Evolutionary conservation across 2,329 filamentous ascomycete species (phyloP).

Genomic region (Bimuria novae-zelandiae): DNA sequence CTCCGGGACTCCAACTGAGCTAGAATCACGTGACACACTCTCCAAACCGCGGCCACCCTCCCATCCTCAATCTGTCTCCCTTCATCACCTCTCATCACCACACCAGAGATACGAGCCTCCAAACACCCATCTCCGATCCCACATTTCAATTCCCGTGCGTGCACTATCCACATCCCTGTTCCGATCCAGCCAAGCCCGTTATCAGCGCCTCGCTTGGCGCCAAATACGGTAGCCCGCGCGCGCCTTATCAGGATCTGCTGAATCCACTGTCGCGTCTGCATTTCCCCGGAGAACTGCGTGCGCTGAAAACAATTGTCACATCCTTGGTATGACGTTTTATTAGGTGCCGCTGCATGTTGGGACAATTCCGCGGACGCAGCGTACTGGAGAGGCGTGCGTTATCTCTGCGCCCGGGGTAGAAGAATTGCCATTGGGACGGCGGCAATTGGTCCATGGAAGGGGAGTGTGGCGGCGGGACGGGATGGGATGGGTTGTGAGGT

Average conservation of each 20-base stretch:
- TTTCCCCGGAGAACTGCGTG: slow-evolving; percentile 41
- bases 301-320: neutral
- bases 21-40: neutral
- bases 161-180: no score
- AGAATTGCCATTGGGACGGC: neutral
- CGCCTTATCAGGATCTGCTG: slow-evolving; percentile 30
- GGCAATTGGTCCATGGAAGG: neutral
- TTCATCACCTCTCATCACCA: no score
- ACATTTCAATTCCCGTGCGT: neutral
- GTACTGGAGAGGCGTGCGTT: neutral
- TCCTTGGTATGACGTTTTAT: neutral
- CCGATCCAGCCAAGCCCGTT: slow-evolving; percentile 18
- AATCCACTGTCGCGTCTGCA: slow-evolving; percentile 11
- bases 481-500: neutral
- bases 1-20: no score
- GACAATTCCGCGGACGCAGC: neutral
- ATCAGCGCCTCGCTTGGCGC: slow-evolving; percentile 22
- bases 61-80: neutral
- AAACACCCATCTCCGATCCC: neutral
- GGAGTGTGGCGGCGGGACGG: neutral
- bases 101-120: slow-evolving; percentile 15
- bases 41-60: neutral
- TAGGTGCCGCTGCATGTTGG: no score
- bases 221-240: slow-evolving; percentile 8
- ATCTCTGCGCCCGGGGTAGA: neutral